A percentile compares a stretch with the other conserved stretches of the same genome.
phyloP scores from a whole-genome alignment of 331 rosid species.

The Prunus yedoensis region DNA sequence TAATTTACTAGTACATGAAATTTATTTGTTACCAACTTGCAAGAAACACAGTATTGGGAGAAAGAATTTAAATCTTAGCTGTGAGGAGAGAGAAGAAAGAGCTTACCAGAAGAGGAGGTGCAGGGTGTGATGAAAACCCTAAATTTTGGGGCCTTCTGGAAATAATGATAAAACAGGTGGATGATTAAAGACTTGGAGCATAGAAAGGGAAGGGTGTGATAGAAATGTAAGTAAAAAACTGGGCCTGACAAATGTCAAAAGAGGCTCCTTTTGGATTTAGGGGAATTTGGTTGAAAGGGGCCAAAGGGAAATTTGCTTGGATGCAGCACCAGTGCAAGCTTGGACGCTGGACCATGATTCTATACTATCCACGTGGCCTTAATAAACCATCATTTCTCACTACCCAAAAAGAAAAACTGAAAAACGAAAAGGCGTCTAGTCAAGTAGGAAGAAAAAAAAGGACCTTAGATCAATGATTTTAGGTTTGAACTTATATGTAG shows the following conservation, averaged over 20 bases:
- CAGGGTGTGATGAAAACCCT: conserved; percentile 38
- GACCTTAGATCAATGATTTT: no score
- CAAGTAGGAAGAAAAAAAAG: no score
- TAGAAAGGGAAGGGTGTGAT: conserved; percentile 10
- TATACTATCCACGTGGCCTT: background rate
- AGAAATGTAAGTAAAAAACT: background rate
- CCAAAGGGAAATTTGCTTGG: no score
- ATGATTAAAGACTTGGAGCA: background rate
- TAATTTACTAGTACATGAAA: background rate
- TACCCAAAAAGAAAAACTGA: background rate
- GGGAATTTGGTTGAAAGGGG: background rate
- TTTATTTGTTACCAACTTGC: background rate
- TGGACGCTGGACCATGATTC: background rate
- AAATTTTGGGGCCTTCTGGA: conserved; percentile 36
- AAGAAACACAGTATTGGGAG: background rate
- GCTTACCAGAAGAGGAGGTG: conserved; percentile 27
- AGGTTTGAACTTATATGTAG: no score
- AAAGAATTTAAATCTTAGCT: background rate
- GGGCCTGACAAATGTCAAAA: background rate
- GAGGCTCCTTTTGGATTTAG: background rate
- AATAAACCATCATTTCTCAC: background rate
- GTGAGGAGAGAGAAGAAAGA: conserved; percentile 8
- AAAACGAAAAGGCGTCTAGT: no score
- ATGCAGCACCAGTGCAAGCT: background rate
- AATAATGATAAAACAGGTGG: conserved; percentile 23